These are phyloP conservation scores for Ustilago crameri DNA, from an alignment of 1,284 basidiomycete species.

Conservation along the genomic window DNA sequence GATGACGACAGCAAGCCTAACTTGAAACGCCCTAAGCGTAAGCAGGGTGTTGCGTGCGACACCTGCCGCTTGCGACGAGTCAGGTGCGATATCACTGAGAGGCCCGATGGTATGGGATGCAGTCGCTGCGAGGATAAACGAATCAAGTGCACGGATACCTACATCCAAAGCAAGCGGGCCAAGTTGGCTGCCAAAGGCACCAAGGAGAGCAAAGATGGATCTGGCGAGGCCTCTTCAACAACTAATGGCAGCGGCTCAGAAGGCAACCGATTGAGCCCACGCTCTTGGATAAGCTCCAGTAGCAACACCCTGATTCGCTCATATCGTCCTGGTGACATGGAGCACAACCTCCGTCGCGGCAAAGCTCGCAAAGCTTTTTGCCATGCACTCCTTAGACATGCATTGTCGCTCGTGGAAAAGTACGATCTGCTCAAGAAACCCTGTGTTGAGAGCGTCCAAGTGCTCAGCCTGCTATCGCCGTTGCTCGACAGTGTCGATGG, in stretches of 20 bases:
- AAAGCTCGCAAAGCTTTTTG: conserved; percentile 59
- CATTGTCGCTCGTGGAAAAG: conserved; percentile 59
- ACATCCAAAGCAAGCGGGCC: conserved; percentile 62
- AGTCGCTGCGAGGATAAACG: conserved; percentile 65
- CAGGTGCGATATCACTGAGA: conserved; percentile 63
- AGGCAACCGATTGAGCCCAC: conserved; percentile 29
- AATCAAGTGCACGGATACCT: conserved; percentile 64
- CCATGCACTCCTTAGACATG: conserved; percentile 56
- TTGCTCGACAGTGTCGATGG: conserved; percentile 53
- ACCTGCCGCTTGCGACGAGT: conserved; percentile 64
- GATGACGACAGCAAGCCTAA: conserved; percentile 20
- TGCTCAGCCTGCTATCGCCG: conserved; percentile 50
- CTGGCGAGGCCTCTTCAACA: conserved; percentile 4
- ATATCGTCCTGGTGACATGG: conserved; percentile 38
- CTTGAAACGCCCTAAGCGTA: conserved; percentile 58
- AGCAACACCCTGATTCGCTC: conserved; percentile 27
- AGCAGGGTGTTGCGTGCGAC: conserved; percentile 67
- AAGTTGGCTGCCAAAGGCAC: conserved; percentile 32
- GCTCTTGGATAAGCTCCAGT: conserved; percentile 31
- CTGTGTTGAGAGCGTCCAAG: conserved; percentile 50
- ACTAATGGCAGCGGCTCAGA: conserved; percentile 6
- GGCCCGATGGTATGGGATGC: conserved; percentile 61
- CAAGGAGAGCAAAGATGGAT: conserved; percentile 18
- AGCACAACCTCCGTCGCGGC: conserved; percentile 55
- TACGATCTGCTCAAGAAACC: conserved; percentile 58